Base-by-base conservation (phyloP, 495 filamentous ascomycete species). In the Penicillium argentinense region DNA sequence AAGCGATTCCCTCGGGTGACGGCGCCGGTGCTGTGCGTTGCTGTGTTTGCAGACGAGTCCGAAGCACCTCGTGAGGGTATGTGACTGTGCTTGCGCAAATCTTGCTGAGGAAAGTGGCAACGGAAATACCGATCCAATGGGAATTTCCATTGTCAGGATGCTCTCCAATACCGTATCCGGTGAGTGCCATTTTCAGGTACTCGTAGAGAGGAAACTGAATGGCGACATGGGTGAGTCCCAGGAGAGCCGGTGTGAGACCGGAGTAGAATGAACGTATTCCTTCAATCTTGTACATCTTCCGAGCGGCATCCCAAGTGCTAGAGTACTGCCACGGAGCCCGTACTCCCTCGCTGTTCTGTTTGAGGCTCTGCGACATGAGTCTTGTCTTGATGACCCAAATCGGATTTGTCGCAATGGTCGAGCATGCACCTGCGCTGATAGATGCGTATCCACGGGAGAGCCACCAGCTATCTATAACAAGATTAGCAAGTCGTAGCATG, bases 321-420 rank as follows among this genome's bases (percentile, higher is more conserved):
- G 66, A 79, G 62, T 99, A 99, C 60, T 96, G 86, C 88, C 91
- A 97, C 21, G 91, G 90, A 8, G 84, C 75, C 64, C 81, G 67
- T 50, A 75, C 60, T 62, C 81, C 77, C 51, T 82, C 77, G 17
- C 54, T 67, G 28, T 73, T 69, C 9, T 74, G 64, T 34, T 60
- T 71, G 24, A 71, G 59, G 44, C 75, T 81, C 58, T 97, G 92
- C 3, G 95, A 93, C 92, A 97, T 97, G 28, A 99, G 78, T 49
- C 93, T 80, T 24, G 93, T 99, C 64, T 99, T 99, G 69, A 99
- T 95, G 21, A 99, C 95, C 93, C 93, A 99, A 47, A 99, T 99
- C 0, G 93, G 93, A 67, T 99, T 99, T n/a, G 93, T 99, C 44
- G 80, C 87, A 50, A 97, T 80, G 3, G 95, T 97, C 43, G 89